phyloP scores from a whole-genome alignment of 345 rosid species.

The Camelina sativa region DNA sequence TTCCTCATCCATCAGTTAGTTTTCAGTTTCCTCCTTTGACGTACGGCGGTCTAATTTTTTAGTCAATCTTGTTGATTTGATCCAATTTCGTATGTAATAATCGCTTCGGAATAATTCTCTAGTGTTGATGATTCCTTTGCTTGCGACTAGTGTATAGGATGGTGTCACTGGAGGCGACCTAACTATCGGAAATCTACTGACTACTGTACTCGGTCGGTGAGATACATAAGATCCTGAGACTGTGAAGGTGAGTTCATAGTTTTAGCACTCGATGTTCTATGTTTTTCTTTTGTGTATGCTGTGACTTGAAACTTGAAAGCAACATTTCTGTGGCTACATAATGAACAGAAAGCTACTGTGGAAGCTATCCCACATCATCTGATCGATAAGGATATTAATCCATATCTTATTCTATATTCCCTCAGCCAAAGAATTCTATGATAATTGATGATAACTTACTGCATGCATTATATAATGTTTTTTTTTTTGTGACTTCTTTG shows the following conservation, averaged over 20 bases:
- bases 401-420: slow-evolving; percentile 65
- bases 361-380: slow-evolving; percentile 62
- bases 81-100: background rate
- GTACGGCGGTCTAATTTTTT: background rate
- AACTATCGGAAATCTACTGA: slow-evolving; percentile 64
- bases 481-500: background rate
- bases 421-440: slow-evolving; percentile 74
- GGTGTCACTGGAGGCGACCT: slow-evolving; percentile 79
- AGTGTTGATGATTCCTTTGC: slow-evolving; percentile 3
- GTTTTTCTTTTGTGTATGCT: slow-evolving; percentile 1
- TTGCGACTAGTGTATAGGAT: slow-evolving; percentile 57
- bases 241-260: too few species aligned
- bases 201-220: slow-evolving; percentile 84
- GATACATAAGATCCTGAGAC: too few species aligned
- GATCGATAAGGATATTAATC: slow-evolving; percentile 95
- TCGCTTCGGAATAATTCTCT: background rate
- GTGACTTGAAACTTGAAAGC: slow-evolving; percentile 24
- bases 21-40: background rate
- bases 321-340: slow-evolving; percentile 20
- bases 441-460: slow-evolving; percentile 46
- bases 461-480: background rate
- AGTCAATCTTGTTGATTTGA: slow-evolving; percentile 8
- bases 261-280: too few species aligned
- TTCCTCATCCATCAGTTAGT: slow-evolving; percentile 80
- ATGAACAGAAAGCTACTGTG: slow-evolving; percentile 61